These are phyloP conservation scores for Lojkania enalia DNA, from an alignment of 2,329 filamentous ascomycete genomes.

Conservation along the genomic window DNA sequence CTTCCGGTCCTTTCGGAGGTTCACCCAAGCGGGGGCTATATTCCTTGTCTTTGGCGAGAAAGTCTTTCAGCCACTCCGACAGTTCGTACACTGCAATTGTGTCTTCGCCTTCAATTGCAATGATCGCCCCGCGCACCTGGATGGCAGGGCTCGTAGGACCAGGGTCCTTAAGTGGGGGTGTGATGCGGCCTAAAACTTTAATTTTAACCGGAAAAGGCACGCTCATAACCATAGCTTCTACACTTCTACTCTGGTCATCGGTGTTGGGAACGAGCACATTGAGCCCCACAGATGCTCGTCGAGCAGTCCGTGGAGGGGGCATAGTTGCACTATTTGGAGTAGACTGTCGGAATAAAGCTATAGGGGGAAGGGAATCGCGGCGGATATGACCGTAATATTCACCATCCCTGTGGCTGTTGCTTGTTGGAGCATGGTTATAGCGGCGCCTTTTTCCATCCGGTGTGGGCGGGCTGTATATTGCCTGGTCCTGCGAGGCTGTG, in stretches of 20 bases:
- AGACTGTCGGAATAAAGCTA: slow-evolving; percentile 31
- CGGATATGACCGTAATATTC: slow-evolving; percentile 38
- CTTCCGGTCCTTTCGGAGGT: slow-evolving; percentile 49
- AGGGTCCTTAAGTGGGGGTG: slow-evolving; percentile 61
- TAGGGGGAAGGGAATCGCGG: slow-evolving; percentile 40
- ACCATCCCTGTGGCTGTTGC: slow-evolving; percentile 60
- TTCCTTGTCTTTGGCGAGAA: slow-evolving; percentile 57
- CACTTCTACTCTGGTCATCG: slow-evolving; percentile 51
- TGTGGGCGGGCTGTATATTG: slow-evolving; percentile 37
- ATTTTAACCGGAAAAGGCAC: slow-evolving; percentile 78
- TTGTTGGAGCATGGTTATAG: slow-evolving; percentile 44
- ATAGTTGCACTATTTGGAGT: slow-evolving; percentile 38
- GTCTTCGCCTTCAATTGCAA: slow-evolving; percentile 80
- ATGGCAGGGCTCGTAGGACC: slow-evolving; percentile 28
- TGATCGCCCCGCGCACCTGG: slow-evolving; percentile 71
- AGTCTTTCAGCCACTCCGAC: slow-evolving; percentile 63
- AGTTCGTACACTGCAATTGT: slow-evolving; percentile 66
- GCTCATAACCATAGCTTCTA: slow-evolving; percentile 74
- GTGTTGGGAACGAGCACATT: slow-evolving; percentile 25
- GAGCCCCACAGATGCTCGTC: slow-evolving; percentile 26
- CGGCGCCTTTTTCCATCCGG: slow-evolving; percentile 42
- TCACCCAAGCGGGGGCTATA: slow-evolving; percentile 55
- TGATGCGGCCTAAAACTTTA: slow-evolving; percentile 73
- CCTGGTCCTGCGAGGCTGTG: slow-evolving; percentile 24
- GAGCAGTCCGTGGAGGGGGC: slow-evolving; percentile 39